A percentile compares a stretch with the other conserved stretches of the same genome.
These are phyloP conservation scores for Pseudocercospora eumusae DNA, from an alignment of 2,329 filamentous ascomycete genomes.

Conservation along the genomic window DNA sequence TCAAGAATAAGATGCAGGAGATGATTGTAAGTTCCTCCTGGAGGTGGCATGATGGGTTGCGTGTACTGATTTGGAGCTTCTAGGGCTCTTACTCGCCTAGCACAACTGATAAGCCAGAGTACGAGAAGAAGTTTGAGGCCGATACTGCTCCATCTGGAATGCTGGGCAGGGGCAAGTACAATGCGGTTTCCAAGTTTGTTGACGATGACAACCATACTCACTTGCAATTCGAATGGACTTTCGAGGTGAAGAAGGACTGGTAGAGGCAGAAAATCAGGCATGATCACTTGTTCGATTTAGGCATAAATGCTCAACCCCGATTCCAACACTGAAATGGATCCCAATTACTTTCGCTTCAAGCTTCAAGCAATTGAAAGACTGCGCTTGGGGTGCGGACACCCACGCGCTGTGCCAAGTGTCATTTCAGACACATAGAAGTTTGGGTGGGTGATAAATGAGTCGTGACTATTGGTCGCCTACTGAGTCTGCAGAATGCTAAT, in stretches of 20 bases:
- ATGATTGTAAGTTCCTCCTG: slow-evolving; percentile 74
- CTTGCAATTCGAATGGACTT: slow-evolving; percentile 91
- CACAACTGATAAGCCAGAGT: slow-evolving; percentile 80
- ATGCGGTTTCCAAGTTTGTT: slow-evolving; percentile 83
- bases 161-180: slow-evolving; percentile 86
- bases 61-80: neutral
- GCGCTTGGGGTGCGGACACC: neutral
- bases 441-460: neutral
- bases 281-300: neutral
- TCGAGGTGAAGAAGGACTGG: slow-evolving; percentile 98
- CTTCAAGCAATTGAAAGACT: neutral
- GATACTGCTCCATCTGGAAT: slow-evolving; percentile 76
- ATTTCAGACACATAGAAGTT: neutral
- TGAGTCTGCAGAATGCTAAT: neutral
- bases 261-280: slow-evolving; percentile 43
- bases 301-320: neutral
- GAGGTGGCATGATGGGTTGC: neutral
- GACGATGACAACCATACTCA: slow-evolving; percentile 93
- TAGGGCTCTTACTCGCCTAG: slow-evolving; percentile 91
- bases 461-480: neutral
- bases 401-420: neutral
- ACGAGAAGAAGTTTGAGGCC: slow-evolving; percentile 72
- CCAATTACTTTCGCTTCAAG: neutral
- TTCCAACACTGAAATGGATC: neutral
- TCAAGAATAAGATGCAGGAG: slow-evolving; percentile 90